phyloP scores from a whole-genome alignment of 2,329 filamentous ascomycete genomes.

The Lecanicillium sp. region DNA sequence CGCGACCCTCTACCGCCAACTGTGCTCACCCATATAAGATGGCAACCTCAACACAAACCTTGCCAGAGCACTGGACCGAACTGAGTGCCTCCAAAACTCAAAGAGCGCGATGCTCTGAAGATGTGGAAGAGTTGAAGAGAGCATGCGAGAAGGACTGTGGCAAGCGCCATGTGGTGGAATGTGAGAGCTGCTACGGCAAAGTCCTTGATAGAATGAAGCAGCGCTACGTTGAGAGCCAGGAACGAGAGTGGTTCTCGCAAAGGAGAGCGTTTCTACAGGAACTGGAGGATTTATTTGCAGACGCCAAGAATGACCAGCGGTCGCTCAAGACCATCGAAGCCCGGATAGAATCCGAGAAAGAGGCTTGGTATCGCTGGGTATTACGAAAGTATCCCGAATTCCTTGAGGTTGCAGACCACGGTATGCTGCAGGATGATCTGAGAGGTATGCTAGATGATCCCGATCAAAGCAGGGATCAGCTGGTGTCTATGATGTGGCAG shows the following conservation, averaged over 20 bases:
- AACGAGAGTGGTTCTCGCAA: constrained; percentile 44
- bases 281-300: constrained; percentile 40
- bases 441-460: constrained; percentile 28
- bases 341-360: constrained; percentile 42
- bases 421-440: constrained; percentile 23
- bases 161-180: constrained; percentile 35
- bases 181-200: constrained; percentile 38
- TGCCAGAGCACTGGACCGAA: constrained; percentile 33
- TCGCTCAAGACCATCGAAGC: constrained; percentile 39
- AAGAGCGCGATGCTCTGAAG: constrained; percentile 27
- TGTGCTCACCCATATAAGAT: not conserved
- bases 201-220: constrained; percentile 36
- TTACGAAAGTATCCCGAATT: constrained; percentile 31
- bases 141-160: constrained; percentile 35
- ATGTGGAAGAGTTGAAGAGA: constrained; percentile 33
- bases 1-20: not conserved
- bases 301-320: constrained; percentile 35
- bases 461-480: constrained; percentile 26
- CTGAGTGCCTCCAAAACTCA: constrained; percentile 24
- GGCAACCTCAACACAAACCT: constrained; percentile 15
- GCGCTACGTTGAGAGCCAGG: constrained; percentile 25
- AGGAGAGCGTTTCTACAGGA: constrained; percentile 40
- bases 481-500: constrained; percentile 27
- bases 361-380: constrained; percentile 44
- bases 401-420: constrained; percentile 22